Evolutionary conservation across 805 yeast species (phyloP).

Genomic region (Hagleromyces aurorensis): DNA sequence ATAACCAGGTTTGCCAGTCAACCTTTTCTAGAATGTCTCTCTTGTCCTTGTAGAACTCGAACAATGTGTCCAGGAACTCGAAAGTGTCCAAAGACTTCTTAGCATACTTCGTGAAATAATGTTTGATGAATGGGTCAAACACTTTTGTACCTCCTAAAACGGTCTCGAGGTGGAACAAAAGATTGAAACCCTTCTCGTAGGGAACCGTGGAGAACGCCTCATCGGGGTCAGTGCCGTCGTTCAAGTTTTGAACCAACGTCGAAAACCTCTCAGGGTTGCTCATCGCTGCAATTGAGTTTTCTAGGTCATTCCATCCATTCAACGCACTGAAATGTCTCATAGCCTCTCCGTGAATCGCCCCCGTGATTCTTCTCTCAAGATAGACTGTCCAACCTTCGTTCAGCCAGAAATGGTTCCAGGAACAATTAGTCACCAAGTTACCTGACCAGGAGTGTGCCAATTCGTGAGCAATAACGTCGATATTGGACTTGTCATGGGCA

Average conservation of each 20-base stretch:
- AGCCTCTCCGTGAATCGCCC: conserved; percentile 68
- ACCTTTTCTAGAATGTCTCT: conserved; percentile 50
- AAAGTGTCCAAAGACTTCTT: conserved; percentile 71
- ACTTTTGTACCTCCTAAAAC: conserved; percentile 52
- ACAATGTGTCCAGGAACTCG: conserved; percentile 69
- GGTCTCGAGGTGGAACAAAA: conserved; percentile 67
- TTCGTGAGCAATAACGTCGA: conserved; percentile 89
- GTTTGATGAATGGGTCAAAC: conserved; percentile 75
- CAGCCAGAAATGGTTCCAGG: conserved; percentile 93
- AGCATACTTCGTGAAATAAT: conserved; percentile 63
- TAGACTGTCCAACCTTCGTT: conserved; percentile 97
- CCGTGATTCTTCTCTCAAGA: conserved; percentile 75
- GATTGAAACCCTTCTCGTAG: conserved; percentile 82
- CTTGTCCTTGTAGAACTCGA: conserved; percentile 50
- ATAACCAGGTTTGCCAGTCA: conserved; percentile 85
- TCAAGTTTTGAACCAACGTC: conserved; percentile 61
- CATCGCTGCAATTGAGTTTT: conserved; percentile 58
- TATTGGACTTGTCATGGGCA: conserved; percentile 76
- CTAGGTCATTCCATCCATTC: conserved; percentile 83
- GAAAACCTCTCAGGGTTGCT: conserved; percentile 48
- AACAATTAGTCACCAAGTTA: conserved; percentile 79
- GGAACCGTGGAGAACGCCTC: conserved; percentile 85
- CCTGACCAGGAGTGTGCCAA: conserved; percentile 92
- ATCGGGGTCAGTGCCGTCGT: conserved; percentile 72
- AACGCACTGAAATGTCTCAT: conserved; percentile 75